Conservation (phyloP, 441 rosid genomes). For the Brassica balearica region DNA sequence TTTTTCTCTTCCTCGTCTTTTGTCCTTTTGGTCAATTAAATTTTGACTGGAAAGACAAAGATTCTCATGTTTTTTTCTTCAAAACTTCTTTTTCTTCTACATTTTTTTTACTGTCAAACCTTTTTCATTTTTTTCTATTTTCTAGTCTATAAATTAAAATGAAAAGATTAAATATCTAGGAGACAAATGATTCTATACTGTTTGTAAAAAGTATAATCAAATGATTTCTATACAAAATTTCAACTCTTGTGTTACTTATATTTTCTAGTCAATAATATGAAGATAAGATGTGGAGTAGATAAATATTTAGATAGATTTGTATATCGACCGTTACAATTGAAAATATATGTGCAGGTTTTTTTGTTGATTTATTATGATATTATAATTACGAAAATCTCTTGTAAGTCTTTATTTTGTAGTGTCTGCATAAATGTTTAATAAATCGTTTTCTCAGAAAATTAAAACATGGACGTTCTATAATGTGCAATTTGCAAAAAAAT, state of each 20-base stretch:
- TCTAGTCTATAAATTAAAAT: neutral
- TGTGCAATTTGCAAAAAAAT: too few relatives aligned
- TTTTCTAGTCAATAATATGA: too few relatives aligned
- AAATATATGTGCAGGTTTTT: neutral
- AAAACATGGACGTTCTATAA: too few relatives aligned
- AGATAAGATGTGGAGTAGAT: neutral
- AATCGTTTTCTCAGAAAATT: too few relatives aligned
- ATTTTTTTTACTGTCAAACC: neutral
- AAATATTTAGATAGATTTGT: neutral
- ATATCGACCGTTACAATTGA: neutral
- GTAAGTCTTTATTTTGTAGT: too few relatives aligned
- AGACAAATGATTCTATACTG: neutral
- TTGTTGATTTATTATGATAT: too few relatives aligned
- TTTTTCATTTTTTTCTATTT: neutral
- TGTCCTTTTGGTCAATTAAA: conserved; percentile 26
- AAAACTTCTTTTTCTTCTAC: neutral
- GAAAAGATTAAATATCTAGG: neutral
- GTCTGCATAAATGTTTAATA: too few relatives aligned
- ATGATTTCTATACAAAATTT: too few relatives aligned
- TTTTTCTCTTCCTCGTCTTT: conserved; percentile 32
- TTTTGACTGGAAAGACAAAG: neutral
- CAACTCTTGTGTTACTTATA: too few relatives aligned
- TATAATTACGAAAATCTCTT: too few relatives aligned
- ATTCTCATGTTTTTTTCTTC: neutral
- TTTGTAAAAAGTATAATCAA: too few relatives aligned